Base-by-base conservation (phyloP, 176 grass and related monocot species). In the Aegilops speltoides region DNA sequence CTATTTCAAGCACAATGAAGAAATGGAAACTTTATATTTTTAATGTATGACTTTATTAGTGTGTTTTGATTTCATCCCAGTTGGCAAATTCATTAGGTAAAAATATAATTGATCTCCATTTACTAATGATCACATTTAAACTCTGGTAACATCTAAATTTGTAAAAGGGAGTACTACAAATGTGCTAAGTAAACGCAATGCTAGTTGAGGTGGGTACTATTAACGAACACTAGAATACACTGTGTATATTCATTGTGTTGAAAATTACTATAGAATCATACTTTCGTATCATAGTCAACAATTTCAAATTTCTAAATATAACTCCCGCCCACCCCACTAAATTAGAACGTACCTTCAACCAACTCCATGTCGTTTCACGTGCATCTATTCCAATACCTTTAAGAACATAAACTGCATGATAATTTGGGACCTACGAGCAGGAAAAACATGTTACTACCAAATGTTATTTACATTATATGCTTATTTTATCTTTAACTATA, bases 341-440 rank as follows among this genome's bases (percentile, higher is more conserved):
- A 86, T 9, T 52, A 73, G 16, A 79, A 32, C 61, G 40, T 89
- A 94, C 95, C 92, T 97, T 92, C 76, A 97, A 79, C 92, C 95
- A 97, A 79, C 24, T 24, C 95, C 95, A 97, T 77, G 86, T 26
- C 20, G 73, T 87, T 89, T 94, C 90, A 25, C 92, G 92, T 69
- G 88, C 80, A 81, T 94, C 41, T 72, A 76, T 84, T 8, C 28
- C 52, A 54, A 89, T 66, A 87, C 73, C 82, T 79, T 37, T 7
- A 86, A 97, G 84, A 24, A 91, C 12, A 83, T 77, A 80, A 86
- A 83, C 6, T 71, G 86, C 88, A 87, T 94, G 92, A 83, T 97
- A 84, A 65, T 90, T 90, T 67, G 88, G 87, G 77, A 97, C 80
- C 94, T 97, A 70, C 17, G 62, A 83, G 70, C 11, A 78, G 48